phyloP scores from a whole-genome alignment of 345 rosid species.

The Erysimum cheiranthoides region DNA sequence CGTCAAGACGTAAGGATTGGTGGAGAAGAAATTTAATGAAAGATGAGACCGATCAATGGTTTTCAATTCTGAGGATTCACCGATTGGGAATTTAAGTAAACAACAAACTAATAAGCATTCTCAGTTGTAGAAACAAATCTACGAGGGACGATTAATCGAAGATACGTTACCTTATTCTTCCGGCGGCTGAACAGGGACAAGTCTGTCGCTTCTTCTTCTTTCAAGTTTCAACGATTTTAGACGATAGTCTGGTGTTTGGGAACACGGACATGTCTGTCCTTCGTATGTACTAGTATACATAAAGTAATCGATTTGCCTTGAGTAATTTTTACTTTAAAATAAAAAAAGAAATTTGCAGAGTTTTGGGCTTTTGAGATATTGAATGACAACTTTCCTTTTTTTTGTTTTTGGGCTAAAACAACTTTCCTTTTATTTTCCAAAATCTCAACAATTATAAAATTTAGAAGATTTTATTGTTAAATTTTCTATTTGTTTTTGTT shows the following conservation, averaged over 20 bases:
- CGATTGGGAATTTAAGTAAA: neutral
- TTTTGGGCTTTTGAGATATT: neutral
- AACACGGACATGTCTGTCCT: neutral
- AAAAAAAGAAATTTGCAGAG: too few relatives aligned
- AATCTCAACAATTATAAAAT: too few relatives aligned
- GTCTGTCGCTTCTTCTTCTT: constrained; percentile 7
- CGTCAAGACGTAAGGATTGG: constrained; percentile 1
- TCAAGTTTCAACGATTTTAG: constrained; percentile 24
- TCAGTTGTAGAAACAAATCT: neutral
- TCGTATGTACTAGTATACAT: neutral
- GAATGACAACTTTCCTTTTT: neutral
- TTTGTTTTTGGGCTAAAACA: too few relatives aligned
- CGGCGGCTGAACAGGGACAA: constrained; percentile 30
- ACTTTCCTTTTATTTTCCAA: too few relatives aligned
- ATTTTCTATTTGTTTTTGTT: too few relatives aligned
- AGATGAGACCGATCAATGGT: neutral
- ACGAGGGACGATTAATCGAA: constrained; percentile 1
- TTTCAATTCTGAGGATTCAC: neutral
- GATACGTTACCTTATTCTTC: constrained; percentile 30
- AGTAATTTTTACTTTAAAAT: too few relatives aligned
- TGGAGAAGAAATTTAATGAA: neutral
- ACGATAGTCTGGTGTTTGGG: constrained; percentile 34
- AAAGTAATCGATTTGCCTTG: neutral
- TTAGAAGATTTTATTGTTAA: too few relatives aligned
- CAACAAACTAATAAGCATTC: neutral